Percentiles rank a stretch among this genome's conserved stretches.
Evolutionary conservation across 2,329 filamentous ascomycete genomes (phyloP).

Genomic region (Diaporthe velutina): DNA sequence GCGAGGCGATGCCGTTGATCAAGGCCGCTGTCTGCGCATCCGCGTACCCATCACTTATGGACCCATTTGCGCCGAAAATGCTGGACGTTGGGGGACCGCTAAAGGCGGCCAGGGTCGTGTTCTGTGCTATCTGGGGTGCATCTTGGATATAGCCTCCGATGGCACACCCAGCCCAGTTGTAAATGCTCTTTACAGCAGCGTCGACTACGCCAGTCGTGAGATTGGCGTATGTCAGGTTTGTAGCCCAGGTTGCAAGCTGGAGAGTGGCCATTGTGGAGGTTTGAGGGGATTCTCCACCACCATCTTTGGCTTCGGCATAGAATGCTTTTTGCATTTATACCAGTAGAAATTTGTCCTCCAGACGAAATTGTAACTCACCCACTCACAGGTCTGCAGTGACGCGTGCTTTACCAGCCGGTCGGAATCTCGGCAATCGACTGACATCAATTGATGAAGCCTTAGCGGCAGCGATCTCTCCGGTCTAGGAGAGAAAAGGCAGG

Average conservation of each 20-base stretch:
- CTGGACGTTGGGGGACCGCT: constrained; percentile 50
- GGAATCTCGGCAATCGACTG: neutral
- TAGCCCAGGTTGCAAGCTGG: constrained; percentile 61
- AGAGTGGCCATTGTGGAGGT: constrained; percentile 57
- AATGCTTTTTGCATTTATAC: neutral
- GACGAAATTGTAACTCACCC: neutral
- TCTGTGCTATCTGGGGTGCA: constrained; percentile 52
- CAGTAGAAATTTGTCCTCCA: no score
- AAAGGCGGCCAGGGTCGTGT: constrained; percentile 39
- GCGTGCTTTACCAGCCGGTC: neutral
- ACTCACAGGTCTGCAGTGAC: neutral
- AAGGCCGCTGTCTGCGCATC: constrained; percentile 64
- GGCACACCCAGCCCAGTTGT: constrained; percentile 67
- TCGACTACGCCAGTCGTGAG: constrained; percentile 56
- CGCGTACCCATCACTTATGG: constrained; percentile 41
- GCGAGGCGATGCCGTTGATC: constrained; percentile 67
- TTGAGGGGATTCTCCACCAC: neutral
- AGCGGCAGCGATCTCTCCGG: neutral
- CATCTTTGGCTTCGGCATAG: neutral
- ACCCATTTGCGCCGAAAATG: constrained; percentile 49
- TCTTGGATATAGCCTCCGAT: constrained; percentile 62
- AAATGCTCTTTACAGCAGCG: constrained; percentile 61
- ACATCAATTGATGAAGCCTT: neutral
- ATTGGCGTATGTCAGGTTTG: constrained; percentile 54
- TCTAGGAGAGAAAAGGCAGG: neutral